A percentile compares a stretch with the other conserved stretches of the same genome.
Conservation (phyloP, 2,329 filamentous ascomycete genomes). For the Helotiales sp. region DNA sequence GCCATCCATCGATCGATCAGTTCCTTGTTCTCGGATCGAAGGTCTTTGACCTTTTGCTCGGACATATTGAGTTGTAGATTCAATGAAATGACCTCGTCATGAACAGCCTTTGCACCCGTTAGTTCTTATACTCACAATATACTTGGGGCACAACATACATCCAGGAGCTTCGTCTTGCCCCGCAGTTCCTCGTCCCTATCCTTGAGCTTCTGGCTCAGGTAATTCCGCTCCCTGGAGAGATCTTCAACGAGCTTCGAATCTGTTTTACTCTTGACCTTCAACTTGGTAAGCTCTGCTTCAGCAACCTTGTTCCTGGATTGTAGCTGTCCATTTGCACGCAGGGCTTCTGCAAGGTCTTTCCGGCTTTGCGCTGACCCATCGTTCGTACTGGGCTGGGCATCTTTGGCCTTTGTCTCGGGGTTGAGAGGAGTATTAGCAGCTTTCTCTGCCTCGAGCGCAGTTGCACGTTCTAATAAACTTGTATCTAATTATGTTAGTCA, state of each 20-base stretch:
- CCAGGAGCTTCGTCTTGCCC: conserved; percentile 80
- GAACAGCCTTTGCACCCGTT: conserved; percentile 60
- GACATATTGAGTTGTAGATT: conserved; percentile 86
- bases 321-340: conserved; percentile 70
- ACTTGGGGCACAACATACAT: conserved; percentile 49
- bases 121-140: conserved; percentile 3
- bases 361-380: conserved; percentile 51
- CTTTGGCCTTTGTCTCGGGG: conserved; percentile 26
- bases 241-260: conserved; percentile 58
- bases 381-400: conserved; percentile 29
- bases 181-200: conserved; percentile 85
- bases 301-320: conserved; percentile 62
- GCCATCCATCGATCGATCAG: conserved; percentile 91
- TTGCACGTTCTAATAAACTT: conserved; percentile 65
- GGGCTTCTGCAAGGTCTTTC: conserved; percentile 72
- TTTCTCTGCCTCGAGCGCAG: conserved; percentile 61
- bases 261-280: conserved; percentile 59
- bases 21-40: conserved; percentile 83
- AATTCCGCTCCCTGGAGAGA: conserved; percentile 47
- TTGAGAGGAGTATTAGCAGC: conserved; percentile 37
- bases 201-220: conserved; percentile 65
- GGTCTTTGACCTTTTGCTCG: conserved; percentile 70
- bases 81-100: conserved; percentile 88
- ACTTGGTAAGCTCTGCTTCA: conserved; percentile 61
- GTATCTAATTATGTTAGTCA: conserved; percentile 50